These are phyloP conservation scores for Ophiostoma pallidulum DNA, from an alignment of 2,329 filamentous ascomycete genomes.

Conservation along the genomic window DNA sequence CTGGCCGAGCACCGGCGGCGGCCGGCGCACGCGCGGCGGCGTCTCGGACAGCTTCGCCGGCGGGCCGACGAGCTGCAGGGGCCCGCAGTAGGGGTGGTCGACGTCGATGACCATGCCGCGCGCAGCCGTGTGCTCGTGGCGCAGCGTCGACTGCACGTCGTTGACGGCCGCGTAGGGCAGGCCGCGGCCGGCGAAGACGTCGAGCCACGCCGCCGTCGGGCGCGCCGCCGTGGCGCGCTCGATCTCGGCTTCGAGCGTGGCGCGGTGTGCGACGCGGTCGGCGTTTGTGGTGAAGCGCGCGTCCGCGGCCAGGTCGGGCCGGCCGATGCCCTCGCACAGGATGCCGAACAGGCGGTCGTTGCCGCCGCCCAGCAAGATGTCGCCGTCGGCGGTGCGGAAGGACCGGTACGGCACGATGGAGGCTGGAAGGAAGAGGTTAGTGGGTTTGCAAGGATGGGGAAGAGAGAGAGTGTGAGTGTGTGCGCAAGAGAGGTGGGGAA, in stretches of 20 bases:
- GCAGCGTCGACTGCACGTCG: constrained; percentile 75
- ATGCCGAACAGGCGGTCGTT: constrained; percentile 61
- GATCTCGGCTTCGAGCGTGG: constrained; percentile 67
- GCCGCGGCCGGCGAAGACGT: constrained; percentile 77
- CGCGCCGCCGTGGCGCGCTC: constrained; percentile 63
- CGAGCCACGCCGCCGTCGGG: constrained; percentile 82
- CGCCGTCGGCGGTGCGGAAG: constrained; percentile 64
- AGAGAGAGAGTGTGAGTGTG: too few species aligned
- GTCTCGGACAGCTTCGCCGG: constrained; percentile 90
- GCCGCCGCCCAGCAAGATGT: constrained; percentile 61
- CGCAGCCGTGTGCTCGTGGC: constrained; percentile 75
- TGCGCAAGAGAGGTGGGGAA: too few species aligned
- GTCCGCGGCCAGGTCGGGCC: constrained; percentile 51
- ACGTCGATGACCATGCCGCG: constrained; percentile 85
- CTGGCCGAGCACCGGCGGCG: constrained; percentile 78
- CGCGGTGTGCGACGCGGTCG: constrained; percentile 59
- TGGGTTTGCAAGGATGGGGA: too few species aligned
- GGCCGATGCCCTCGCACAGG: constrained; percentile 50
- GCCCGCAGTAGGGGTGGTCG: constrained; percentile 72
- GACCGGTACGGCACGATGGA: constrained; percentile 94
- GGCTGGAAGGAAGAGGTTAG: constrained; percentile 40
- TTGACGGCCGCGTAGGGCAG: constrained; percentile 92
- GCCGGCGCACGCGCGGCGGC: constrained; percentile 62
- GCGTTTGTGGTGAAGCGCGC: constrained; percentile 52
- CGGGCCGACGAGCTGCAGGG: constrained; percentile 83